Base-by-base conservation (phyloP, 176 grass and related monocot genomes). In the Ensete ventricosum region DNA sequence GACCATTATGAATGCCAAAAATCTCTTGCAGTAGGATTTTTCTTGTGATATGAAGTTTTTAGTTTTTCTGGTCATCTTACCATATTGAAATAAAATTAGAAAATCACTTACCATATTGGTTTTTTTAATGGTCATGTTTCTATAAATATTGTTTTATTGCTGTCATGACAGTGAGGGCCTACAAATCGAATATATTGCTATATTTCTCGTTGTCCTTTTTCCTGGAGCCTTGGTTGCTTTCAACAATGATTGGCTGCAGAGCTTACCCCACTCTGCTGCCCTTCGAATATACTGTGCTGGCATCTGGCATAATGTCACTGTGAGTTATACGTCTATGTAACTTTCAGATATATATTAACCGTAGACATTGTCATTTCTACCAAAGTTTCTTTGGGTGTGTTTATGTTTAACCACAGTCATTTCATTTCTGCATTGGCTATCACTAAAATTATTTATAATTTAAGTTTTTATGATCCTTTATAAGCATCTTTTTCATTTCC, bases 221-320 rank as follows among this genome's bases (percentile, higher is more conserved):
- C 90, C 94, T 76, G 94, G 94, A 72, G 94, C 94, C 62, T 93
- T 93, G 79, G 80, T 98, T 81, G 82, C 90, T 80, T 84, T 98
- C 81, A 87, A 98, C 65, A 83, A 85, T 80, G 85, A 87, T 74
- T 82, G 73, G 60, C 70, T 93, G 34, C 81, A 91, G 52, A 87
- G 64, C 83, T 55, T 87, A 50, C 77, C 80, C 78, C 78, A 65
- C 65, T 85, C 88, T 81, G 77, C 94, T 9, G 79, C 80, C 62
- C 90, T 98, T 55, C 90, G 94, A 68, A 87, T 98, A 73, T 98
- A 91, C 77, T 91, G 90, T 78, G 90, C 90, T 14, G 94, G 94
- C 14, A 85, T 98, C 71, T 98, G 94, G 90, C 90, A 98, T 89
- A 98, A 98, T 86, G 62, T 84, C 70, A 78, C 83, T 69, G 94